Evolutionary conservation across 345 rosid genomes (phyloP), one percentile per base, ranked within the genome.

Genomic region (Streptanthus diversifolius): DNA sequence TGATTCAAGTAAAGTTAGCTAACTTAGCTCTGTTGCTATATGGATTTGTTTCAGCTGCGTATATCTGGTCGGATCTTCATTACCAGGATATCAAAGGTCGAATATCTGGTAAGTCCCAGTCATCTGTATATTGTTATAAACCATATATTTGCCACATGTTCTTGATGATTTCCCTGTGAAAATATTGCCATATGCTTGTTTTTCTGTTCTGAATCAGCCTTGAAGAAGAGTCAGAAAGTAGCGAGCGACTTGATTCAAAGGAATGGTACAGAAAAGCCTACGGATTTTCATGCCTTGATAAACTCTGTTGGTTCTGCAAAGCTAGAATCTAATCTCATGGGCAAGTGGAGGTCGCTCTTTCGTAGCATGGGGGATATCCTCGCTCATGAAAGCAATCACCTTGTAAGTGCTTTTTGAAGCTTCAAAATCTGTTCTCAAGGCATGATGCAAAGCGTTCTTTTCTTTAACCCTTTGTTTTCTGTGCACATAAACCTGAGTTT

Each of bases 31-130:
- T 19, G 37, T 67, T 15, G 13, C 57, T 80, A 18, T 39, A 44
- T 66, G 40, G 48, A 53, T 76, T 37, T 41, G 71, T 12, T 70
- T 74, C 87, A 95, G 99, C 96, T 82, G 89, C 95, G 65, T 85
- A 82, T 77, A 95, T 95, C 29, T 95, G 89, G 97, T 83, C 96
- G 11, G 97, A 91, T 82, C 90, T 95, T 60, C 88, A 91, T 75
- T 91, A 88, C 73, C 97, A 91, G 84, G 97, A 93, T 69, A 79
- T 84, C 72, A 91, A 86, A 78, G 97, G 92, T 65, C 87, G 95
- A 68, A 66, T 89, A 63, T 53, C 85, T 18, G 96, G 97, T 91
- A 80, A 67, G 80, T 59, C 52, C 51, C 12, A 22, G 6, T 24
- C 17, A 37, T 10, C 35, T 27, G 3, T 3, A 3, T 67, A 43